Evolutionary conservation across 164 flowering plant genomes (phyloP).

Genomic region (Liriodendron chinense): DNA sequence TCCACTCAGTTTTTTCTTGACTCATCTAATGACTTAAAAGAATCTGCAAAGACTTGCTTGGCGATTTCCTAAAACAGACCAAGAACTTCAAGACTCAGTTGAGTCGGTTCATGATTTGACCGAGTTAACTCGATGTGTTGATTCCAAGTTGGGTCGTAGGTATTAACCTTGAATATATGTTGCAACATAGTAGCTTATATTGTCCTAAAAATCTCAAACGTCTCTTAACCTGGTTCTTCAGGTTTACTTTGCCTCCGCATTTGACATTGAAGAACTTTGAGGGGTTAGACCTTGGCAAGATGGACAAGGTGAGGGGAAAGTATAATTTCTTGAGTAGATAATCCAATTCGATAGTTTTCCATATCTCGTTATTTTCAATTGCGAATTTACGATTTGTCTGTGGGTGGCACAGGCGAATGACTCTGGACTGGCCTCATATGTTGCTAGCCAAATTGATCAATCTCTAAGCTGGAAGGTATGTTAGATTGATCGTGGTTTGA

Average conservation of each 20-base stretch:
- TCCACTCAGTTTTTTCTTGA: neutral
- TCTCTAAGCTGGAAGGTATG: constrained; percentile 77
- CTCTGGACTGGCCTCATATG: constrained; percentile 79
- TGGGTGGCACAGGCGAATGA: constrained; percentile 45
- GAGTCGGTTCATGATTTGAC: neutral
- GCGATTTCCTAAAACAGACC: neutral
- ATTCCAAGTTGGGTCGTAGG: neutral
- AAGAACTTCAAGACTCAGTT: no score
- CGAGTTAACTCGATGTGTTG: neutral
- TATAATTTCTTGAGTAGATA: no score
- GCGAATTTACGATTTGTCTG: neutral
- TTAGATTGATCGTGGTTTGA: neutral
- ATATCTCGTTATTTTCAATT: neutral
- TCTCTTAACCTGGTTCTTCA: constrained; percentile 15
- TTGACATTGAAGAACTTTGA: constrained; percentile 55
- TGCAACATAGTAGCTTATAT: no score
- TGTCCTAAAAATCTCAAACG: neutral
- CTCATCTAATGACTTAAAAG: neutral
- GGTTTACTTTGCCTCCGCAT: constrained; percentile 62
- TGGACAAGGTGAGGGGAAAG: constrained; percentile 44
- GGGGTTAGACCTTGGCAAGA: constrained; percentile 63
- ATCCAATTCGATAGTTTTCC: neutral
- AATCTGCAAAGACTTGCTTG: neutral
- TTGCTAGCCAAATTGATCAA: constrained; percentile 64
- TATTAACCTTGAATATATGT: no score